Conservation (phyloP, 371 early-diverging fungal genomes). For the Polyrhizophydium stewartii region DNA sequence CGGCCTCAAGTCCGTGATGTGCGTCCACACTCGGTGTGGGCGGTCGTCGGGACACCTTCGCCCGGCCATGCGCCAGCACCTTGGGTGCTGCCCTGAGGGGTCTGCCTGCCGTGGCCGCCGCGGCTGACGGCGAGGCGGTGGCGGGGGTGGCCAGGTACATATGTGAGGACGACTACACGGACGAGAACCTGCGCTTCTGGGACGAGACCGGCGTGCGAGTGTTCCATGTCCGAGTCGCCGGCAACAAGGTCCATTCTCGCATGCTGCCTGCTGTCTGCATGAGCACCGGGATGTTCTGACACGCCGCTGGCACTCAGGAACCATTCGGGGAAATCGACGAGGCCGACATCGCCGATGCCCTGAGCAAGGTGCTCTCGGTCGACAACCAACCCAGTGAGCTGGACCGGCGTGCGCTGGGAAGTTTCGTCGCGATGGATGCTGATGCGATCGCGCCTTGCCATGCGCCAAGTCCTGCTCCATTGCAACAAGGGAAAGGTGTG, state of each 20-base stretch:
- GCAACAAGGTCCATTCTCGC: constrained; percentile 65
- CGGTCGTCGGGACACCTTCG: not conserved
- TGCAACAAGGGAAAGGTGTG: constrained; percentile 89
- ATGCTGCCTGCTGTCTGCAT: not conserved
- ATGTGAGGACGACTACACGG: constrained; percentile 72
- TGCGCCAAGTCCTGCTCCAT: constrained; percentile 66
- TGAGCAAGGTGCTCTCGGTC: constrained; percentile 68
- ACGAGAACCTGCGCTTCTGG: constrained; percentile 74
- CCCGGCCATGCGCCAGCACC: too few relatives aligned
- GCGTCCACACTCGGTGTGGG: constrained; percentile 4
- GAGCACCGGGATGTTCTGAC: not conserved
- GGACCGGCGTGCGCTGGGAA: not conserved
- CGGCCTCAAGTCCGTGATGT: constrained; percentile 84
- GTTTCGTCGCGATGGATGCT: not conserved
- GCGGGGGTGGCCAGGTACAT: constrained; percentile 25
- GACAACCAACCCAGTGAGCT: constrained; percentile 67
- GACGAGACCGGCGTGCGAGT: constrained; percentile 66
- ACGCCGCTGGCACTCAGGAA: constrained; percentile 50
- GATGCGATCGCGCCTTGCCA: not conserved
- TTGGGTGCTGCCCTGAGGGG: too few relatives aligned
- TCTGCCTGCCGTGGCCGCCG: too few relatives aligned
- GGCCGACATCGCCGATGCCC: constrained; percentile 67
- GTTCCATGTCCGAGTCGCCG: constrained; percentile 74
- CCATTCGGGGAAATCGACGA: constrained; percentile 88
- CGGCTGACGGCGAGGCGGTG: not conserved